Evolutionary conservation across 768 basidiomycete species (phyloP), one percentile per base, ranked within the genome.

Genomic region (Auriscalpium microsporum): DNA sequence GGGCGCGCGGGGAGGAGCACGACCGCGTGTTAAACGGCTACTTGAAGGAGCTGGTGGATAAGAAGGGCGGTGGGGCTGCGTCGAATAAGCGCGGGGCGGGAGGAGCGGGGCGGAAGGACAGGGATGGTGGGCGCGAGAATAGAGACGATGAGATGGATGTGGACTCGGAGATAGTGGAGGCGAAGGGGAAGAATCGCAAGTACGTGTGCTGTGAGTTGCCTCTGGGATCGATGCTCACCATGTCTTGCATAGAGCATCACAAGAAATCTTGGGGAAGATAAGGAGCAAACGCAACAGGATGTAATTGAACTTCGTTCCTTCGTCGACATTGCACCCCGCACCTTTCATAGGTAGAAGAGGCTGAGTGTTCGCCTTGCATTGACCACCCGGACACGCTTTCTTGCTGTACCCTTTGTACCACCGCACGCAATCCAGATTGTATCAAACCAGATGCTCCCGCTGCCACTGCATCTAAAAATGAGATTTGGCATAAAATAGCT

Each of bases 21-120:
- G 85, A 90, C 45, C 75, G 67, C 57, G 60, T 61, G 19, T 71
- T 85, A 17, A 78, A 81, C 57, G 65, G 67, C 10, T 79, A 68
- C 14, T 68, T 90, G 45, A 82, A 80, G 58, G 86, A 87, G 11
- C 78, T 83, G 1, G 69, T 73, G 34, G 85, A 86, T 6, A 82
- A 81, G 64, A 76, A 80, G 60, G 85, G 83, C 67, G 84, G 68
- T 55, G 58, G 56, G 17, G 64, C 65, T 56, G 48, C 40, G 11
- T 45, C 61, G 38, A 56, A 33, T 35, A 62, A 61, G 55, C 59
- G 61, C 50, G 54, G 48, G 10, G 57, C 40, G 13, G 46, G 37
- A 6, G 46, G 50, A 4, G 47, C 46, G 49, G 23, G 37, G 7
- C 55, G 53, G 53, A 49, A 50, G 35, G 53, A 59, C 45, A 56